Evolutionary conservation across 129 eudicot species (phyloP).

Genomic region (Artemisia tridentata): DNA sequence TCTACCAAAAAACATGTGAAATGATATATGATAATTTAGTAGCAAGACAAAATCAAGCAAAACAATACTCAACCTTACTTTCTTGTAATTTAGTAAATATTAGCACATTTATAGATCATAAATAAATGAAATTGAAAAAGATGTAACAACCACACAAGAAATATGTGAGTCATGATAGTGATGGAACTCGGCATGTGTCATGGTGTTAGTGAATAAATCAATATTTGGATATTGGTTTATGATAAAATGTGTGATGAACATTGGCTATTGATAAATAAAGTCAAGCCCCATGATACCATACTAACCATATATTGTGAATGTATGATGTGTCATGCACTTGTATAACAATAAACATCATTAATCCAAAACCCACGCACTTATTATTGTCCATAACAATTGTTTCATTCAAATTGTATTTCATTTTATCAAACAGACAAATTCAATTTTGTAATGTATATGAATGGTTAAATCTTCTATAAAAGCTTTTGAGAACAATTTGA

Average conservation of each 20-base stretch:
- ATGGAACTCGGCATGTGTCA: constrained; percentile 22
- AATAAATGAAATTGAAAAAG: constrained; percentile 1
- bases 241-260: constrained; percentile 18
- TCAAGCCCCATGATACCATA: constrained; percentile 24
- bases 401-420: background rate
- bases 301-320: constrained; percentile 14
- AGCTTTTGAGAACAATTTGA: no score
- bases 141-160: background rate
- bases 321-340: constrained; percentile 28
- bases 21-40: no score
- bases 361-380: constrained; percentile 2
- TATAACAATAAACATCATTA: background rate
- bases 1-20: no score
- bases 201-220: constrained; percentile 28
- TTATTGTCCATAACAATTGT: background rate
- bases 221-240: constrained; percentile 18
- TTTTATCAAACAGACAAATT: background rate
- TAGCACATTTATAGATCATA: no score
- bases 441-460: background rate
- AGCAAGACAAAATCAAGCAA: background rate
- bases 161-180: constrained; percentile 22
- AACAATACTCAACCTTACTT: no score
- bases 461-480: background rate
- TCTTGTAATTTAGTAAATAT: no score
- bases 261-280: constrained; percentile 13